Conservation (phyloP, 768 basidiomycete genomes). For the Austroboletus eburneus region DNA sequence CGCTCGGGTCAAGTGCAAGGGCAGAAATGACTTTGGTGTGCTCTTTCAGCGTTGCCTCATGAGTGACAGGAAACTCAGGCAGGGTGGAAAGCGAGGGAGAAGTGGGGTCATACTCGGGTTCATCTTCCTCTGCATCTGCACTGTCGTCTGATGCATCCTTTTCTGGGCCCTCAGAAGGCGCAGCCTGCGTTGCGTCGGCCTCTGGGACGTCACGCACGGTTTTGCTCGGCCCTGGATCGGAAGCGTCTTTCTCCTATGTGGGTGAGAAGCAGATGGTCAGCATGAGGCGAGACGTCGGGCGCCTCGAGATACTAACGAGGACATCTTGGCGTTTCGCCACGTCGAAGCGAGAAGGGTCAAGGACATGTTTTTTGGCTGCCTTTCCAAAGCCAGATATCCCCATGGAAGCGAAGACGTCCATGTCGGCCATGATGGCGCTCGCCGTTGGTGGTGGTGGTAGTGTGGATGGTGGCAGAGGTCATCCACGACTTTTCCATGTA, state of each 20-base stretch:
- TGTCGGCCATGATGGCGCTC: slow-evolving; percentile 43
- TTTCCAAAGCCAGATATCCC: slow-evolving; percentile 85
- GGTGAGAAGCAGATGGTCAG: slow-evolving; percentile 11
- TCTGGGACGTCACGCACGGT: slow-evolving; percentile 9
- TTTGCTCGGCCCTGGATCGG: slow-evolving; percentile 17
- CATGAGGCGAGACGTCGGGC: slow-evolving; percentile 24
- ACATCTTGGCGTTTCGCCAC: slow-evolving; percentile 60
- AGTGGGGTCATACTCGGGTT: slow-evolving; percentile 54
- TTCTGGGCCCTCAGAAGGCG: slow-evolving; percentile 10
- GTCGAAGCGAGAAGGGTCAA: slow-evolving; percentile 77
- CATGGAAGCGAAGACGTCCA: slow-evolving; percentile 77
- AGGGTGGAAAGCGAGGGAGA: slow-evolving; percentile 36
- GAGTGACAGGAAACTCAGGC: slow-evolving; percentile 76
- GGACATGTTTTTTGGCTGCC: slow-evolving; percentile 54
- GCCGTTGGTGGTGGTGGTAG: not conserved
- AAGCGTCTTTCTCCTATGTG: slow-evolving; percentile 13
- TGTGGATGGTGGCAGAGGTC: slow-evolving; percentile 18
- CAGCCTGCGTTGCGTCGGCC: slow-evolving; percentile 13
- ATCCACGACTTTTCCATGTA: slow-evolving; percentile 9
- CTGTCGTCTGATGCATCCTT: slow-evolving; percentile 27
- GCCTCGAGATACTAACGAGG: slow-evolving; percentile 21
- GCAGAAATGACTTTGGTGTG: slow-evolving; percentile 96
- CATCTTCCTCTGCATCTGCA: slow-evolving; percentile 14
- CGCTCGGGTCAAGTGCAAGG: slow-evolving; percentile 87
- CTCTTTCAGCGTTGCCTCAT: slow-evolving; percentile 90